phyloP scores from a whole-genome alignment of 768 basidiomycete genomes.

The Amanita rubescens region DNA sequence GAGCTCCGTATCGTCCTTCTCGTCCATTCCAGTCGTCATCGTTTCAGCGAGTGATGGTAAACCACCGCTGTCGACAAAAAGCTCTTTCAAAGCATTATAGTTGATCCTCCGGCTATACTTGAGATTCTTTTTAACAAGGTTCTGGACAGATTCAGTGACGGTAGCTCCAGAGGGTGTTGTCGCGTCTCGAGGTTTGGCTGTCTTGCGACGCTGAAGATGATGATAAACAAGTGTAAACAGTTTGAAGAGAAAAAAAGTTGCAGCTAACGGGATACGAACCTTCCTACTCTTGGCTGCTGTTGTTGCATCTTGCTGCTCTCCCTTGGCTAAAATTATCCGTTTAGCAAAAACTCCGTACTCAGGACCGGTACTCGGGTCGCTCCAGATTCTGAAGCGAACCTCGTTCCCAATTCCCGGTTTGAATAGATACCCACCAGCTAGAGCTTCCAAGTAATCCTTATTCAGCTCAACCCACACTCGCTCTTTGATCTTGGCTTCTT shows the following conservation, averaged over 20 bases:
- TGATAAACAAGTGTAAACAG: conserved; percentile 13
- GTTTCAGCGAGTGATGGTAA: conserved; percentile 19
- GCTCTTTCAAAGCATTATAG: conserved; percentile 78
- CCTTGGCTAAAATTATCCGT: conserved; percentile 52
- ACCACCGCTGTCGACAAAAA: conserved; percentile 51
- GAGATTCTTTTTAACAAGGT: conserved; percentile 76
- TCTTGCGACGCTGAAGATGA: conserved; percentile 62
- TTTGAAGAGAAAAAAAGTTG: conserved; percentile 27
- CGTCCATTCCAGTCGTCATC: conserved; percentile 30
- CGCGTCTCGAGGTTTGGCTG: conserved; percentile 61
- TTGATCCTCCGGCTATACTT: conserved; percentile 92
- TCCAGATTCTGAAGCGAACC: too few relatives aligned
- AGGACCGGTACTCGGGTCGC: too few relatives aligned
- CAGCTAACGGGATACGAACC: conserved; percentile 51
- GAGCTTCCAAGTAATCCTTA: conserved; percentile 79
- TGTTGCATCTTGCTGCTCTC: conserved; percentile 40
- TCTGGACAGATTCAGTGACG: conserved; percentile 70
- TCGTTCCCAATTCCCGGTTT: conserved; percentile 11
- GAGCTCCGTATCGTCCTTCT: conserved; percentile 37
- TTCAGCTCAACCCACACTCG: conserved; percentile 94
- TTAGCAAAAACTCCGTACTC: too few relatives aligned
- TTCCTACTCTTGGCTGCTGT: conserved; percentile 57
- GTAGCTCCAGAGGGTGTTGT: conserved; percentile 62
- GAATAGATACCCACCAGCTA: conserved; percentile 54
- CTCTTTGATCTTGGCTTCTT: conserved; percentile 81